phyloP scores from a whole-genome alignment of 306 rosid genomes.

The Vachellia collinsii region DNA sequence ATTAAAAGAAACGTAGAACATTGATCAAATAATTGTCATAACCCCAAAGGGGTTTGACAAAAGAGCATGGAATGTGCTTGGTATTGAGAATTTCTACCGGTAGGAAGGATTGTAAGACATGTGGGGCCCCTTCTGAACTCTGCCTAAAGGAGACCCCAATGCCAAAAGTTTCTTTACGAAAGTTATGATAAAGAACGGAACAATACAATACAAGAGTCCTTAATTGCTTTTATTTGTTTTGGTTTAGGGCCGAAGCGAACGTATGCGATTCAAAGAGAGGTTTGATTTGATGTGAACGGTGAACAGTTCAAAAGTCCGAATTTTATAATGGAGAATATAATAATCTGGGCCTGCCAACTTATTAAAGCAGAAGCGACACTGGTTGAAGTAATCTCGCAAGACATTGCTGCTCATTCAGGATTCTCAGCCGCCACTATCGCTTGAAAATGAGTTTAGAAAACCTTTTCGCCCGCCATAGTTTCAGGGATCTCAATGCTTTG shows the following conservation, averaged over 20 bases:
- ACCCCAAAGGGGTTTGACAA: constrained; percentile 55
- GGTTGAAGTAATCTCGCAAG: neutral
- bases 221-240: neutral
- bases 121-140: constrained; percentile 38
- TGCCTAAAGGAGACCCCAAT: constrained; percentile 34
- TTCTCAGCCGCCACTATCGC: neutral
- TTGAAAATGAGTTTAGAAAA: neutral
- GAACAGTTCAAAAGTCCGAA: constrained; percentile 6
- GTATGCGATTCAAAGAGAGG: neutral
- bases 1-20: constrained; percentile 32
- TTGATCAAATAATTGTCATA: constrained; percentile 23
- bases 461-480: neutral
- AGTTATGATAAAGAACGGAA: neutral
- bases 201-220: neutral
- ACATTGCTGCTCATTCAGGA: neutral
- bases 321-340: neutral
- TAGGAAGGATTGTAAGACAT: constrained; percentile 21
- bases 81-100: constrained; percentile 15
- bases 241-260: neutral
- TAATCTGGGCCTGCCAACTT: neutral
- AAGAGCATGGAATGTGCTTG: constrained; percentile 51
- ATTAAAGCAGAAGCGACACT: neutral
- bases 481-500: neutral
- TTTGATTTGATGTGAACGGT: neutral
- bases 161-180: constrained; percentile 35